phyloP scores from a whole-genome alignment of 2,329 filamentous ascomycete genomes.

The Monilinia polystroma region DNA sequence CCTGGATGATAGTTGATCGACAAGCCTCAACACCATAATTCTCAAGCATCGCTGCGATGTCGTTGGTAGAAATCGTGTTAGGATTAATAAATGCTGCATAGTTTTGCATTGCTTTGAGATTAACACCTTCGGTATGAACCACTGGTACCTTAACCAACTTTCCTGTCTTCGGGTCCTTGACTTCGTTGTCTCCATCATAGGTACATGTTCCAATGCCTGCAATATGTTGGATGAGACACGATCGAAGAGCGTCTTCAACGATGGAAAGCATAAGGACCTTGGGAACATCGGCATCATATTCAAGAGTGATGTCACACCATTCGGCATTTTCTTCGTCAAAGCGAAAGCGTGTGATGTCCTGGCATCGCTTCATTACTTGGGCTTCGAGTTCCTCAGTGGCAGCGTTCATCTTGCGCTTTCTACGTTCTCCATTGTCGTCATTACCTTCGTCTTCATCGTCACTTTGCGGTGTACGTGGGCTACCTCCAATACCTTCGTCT shows the following conservation, averaged over 20 bases:
- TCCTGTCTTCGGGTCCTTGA: constrained; percentile 49
- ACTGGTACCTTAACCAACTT: constrained; percentile 52
- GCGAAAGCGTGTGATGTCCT: constrained; percentile 71
- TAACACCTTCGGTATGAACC: constrained; percentile 81
- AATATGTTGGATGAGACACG: constrained; percentile 84
- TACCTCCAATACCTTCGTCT: constrained; percentile 54
- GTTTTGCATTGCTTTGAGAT: constrained; percentile 85
- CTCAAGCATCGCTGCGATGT: constrained; percentile 79
- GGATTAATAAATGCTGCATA: constrained; percentile 84
- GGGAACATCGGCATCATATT: constrained; percentile 75
- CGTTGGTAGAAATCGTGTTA: constrained; percentile 85
- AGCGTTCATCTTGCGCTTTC: constrained; percentile 30
- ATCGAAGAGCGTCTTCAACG: constrained; percentile 76
- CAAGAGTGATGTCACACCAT: constrained; percentile 78
- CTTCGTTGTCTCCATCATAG: constrained; percentile 59
- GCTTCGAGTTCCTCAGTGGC: constrained; percentile 50
- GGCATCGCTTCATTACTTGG: constrained; percentile 61
- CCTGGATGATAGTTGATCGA: constrained; percentile 79
- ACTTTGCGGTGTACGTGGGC: constrained; percentile 43
- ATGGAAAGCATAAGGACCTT: constrained; percentile 93
- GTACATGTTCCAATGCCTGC: constrained; percentile 72
- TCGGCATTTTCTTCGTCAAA: constrained; percentile 74
- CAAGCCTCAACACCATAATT: constrained; percentile 94
- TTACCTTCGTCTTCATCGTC: constrained; percentile 43
- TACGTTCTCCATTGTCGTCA: constrained; percentile 35